phyloP scores from a whole-genome alignment of 2,329 filamentous ascomycete genomes.

The Trichophyton simii region DNA sequence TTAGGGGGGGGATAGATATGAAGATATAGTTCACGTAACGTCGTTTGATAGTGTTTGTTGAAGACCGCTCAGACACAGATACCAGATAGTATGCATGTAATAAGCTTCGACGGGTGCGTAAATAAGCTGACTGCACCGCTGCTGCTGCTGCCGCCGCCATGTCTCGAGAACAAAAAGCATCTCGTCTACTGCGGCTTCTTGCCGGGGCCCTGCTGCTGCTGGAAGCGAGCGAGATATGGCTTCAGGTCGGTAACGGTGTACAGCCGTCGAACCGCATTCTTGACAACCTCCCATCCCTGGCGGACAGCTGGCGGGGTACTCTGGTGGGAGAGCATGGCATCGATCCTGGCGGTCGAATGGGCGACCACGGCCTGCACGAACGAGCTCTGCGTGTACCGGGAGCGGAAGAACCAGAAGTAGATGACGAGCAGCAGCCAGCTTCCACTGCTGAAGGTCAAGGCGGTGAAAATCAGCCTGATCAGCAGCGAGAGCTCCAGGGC shows the following conservation, averaged over 20 bases:
- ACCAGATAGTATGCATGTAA: background rate
- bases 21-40: background rate
- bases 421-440: conserved; percentile 77
- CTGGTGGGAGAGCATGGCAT: conserved; percentile 73
- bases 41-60: background rate
- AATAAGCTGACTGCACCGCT: too few relatives aligned
- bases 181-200: conserved; percentile 38
- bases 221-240: conserved; percentile 51
- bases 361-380: conserved; percentile 80
- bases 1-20: background rate
- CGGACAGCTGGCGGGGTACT: conserved; percentile 68
- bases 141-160: background rate
- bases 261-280: conserved; percentile 59
- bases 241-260: conserved; percentile 67
- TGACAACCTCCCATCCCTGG: conserved; percentile 68
- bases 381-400: conserved; percentile 75
- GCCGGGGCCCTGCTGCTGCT: conserved; percentile 18
- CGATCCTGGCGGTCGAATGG: conserved; percentile 59
- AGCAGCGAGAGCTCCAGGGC: conserved; percentile 78
- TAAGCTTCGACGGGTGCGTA: background rate
- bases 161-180: background rate
- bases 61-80: background rate
- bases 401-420: conserved; percentile 87
- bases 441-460: conserved; percentile 75
- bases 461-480: conserved; percentile 67